Evolutionary conservation across 495 filamentous ascomycete species (phyloP).

Genomic region (Penicillium malachiteum): DNA sequence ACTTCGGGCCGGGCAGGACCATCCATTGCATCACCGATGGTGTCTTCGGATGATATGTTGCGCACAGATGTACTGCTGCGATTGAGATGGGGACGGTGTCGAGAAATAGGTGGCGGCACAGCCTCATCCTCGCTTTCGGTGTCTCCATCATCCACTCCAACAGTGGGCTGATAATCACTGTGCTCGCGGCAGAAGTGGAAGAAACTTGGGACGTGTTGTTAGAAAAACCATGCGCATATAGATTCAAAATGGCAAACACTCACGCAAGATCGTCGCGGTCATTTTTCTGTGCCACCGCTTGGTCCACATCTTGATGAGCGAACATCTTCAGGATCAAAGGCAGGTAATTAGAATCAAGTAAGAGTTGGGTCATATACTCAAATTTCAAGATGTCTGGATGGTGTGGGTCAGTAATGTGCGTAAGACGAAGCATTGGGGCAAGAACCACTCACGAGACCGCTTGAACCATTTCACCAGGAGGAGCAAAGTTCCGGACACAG

Average conservation of each 20-base stretch:
- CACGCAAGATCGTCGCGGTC: slow-evolving; percentile 83
- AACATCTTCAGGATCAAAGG: slow-evolving; percentile 90
- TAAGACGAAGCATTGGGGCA: not conserved
- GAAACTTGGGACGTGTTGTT: slow-evolving; percentile 52
- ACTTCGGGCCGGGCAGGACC: slow-evolving; percentile 66
- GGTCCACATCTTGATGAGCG: slow-evolving; percentile 87
- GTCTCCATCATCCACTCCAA: slow-evolving; percentile 29
- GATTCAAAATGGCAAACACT: slow-evolving; percentile 13
- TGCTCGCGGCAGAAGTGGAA: slow-evolving; percentile 79
- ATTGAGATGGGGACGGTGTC: slow-evolving; percentile 41
- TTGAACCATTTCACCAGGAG: slow-evolving; percentile 96
- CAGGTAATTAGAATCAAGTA: slow-evolving; percentile 91
- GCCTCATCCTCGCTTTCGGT: slow-evolving; percentile 65
- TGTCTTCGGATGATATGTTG: slow-evolving; percentile 34
- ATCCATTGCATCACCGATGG: slow-evolving; percentile 33
- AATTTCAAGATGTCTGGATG: slow-evolving; percentile 83
- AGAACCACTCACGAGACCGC: slow-evolving; percentile 70
- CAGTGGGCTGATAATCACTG: slow-evolving; percentile 40
- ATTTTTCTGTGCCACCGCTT: slow-evolving; percentile 77
- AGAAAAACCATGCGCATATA: not conserved
- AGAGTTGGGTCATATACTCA: slow-evolving; percentile 89
- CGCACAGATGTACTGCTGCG: slow-evolving; percentile 24
- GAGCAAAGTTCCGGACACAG: slow-evolving; percentile 80
- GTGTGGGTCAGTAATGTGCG: slow-evolving; percentile 13
- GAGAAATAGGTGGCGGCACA: slow-evolving; percentile 76